These are phyloP conservation scores for Candida tallmaniae DNA, from an alignment of 805 yeast genomes.

Conservation along the genomic window DNA sequence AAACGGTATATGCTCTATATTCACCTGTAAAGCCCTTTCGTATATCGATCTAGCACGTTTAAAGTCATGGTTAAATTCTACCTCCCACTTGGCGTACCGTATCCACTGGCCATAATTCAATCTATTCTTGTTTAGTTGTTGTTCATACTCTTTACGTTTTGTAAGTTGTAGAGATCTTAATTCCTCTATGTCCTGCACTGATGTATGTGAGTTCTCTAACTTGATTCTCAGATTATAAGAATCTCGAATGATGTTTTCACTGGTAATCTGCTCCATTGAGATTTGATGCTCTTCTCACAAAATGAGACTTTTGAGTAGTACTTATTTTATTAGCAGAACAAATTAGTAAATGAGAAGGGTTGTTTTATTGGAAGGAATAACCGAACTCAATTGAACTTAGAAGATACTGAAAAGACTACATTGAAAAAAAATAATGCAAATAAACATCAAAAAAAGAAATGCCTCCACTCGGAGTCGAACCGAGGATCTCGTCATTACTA, in stretches of 20 bases:
- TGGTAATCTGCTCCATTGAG: slow-evolving; percentile 24
- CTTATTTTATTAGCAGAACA: too few relatives aligned
- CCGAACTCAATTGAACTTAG: too few relatives aligned
- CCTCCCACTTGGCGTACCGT: slow-evolving; percentile 85
- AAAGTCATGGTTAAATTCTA: slow-evolving; percentile 67
- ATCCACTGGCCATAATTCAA: slow-evolving; percentile 85
- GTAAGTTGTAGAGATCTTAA: slow-evolving; percentile 68
- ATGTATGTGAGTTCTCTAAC: slow-evolving; percentile 26
- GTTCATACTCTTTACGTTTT: slow-evolving; percentile 78
- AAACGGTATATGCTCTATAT: slow-evolving; percentile 68
- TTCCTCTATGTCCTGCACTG: slow-evolving; percentile 72
- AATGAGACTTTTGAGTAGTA: too few relatives aligned
- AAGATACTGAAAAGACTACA: too few relatives aligned
- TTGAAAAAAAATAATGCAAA: too few relatives aligned
- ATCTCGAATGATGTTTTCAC: slow-evolving; percentile 33
- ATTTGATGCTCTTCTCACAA: neutral
- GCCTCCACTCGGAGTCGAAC: slow-evolving; percentile 7
- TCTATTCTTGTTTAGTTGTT: slow-evolving; percentile 80
- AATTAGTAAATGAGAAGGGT: too few relatives aligned
- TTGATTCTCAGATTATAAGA: slow-evolving; percentile 25
- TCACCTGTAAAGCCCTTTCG: slow-evolving; percentile 81
- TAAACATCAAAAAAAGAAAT: slow-evolving; percentile 1
- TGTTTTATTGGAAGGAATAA: too few relatives aligned
- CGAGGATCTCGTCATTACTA: slow-evolving; percentile 6
- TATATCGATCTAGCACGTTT: slow-evolving; percentile 79